Conservation (phyloP, 2,329 filamentous ascomycete genomes). For the Penicillium sp. region DNA sequence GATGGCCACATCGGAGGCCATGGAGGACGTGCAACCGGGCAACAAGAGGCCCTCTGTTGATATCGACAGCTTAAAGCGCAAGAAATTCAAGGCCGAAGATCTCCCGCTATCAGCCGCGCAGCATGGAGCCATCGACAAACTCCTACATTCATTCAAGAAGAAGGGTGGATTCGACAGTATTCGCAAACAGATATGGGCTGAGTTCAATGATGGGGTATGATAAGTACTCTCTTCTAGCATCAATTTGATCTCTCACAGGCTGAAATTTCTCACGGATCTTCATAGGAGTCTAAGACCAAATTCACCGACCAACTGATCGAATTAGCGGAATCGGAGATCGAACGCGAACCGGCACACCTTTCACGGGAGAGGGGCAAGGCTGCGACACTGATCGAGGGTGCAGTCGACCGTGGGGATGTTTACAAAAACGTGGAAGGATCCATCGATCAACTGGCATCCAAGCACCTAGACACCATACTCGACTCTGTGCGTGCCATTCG, state of each 20-base stretch:
- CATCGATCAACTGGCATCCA: conserved; percentile 54
- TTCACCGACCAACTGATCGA: conserved; percentile 54
- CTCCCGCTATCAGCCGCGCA: conserved; percentile 59
- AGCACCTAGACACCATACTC: conserved; percentile 55
- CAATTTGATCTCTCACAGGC: not conserved
- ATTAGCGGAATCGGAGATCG: conserved; percentile 60
- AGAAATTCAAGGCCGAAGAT: conserved; percentile 59
- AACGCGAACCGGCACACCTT: conserved; percentile 59
- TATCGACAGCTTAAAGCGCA: conserved; percentile 36
- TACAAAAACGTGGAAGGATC: conserved; percentile 58
- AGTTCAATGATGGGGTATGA: conserved; percentile 56
- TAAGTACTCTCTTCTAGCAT: not conserved
- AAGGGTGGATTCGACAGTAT: conserved; percentile 63
- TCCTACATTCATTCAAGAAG: conserved; percentile 64
- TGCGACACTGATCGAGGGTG: conserved; percentile 62
- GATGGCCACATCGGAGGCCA: conserved; percentile 36
- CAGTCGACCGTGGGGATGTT: conserved; percentile 61
- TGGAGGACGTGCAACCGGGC: conserved; percentile 28
- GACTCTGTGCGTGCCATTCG: conserved; percentile 57
- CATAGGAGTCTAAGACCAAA: conserved; percentile 52
- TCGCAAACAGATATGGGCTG: conserved; percentile 59
- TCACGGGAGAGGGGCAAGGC: conserved; percentile 61
- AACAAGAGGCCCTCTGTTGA: conserved; percentile 33
- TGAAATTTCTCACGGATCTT: conserved; percentile 11
- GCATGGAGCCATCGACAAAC: conserved; percentile 57